Evolutionary conservation across 208 protist genomes (phyloP).

Genomic region (Acanthamoeba rhysodes): DNA sequence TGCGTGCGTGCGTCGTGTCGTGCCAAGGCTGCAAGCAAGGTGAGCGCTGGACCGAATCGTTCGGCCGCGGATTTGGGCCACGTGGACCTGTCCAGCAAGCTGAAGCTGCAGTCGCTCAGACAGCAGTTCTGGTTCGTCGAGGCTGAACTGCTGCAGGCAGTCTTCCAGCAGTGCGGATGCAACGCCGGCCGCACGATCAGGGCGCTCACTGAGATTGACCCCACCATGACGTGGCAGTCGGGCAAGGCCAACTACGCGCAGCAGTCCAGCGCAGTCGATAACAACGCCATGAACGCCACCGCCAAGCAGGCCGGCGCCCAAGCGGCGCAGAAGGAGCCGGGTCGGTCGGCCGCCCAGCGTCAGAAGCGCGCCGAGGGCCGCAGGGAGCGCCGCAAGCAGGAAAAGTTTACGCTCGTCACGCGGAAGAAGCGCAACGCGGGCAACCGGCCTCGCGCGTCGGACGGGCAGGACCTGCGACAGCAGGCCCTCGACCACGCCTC

Average conservation of each 20-base stretch:
- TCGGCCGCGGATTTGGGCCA: background rate
- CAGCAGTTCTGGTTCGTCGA: constrained; percentile 24
- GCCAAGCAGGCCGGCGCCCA: background rate
- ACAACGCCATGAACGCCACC: background rate
- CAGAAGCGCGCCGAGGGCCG: background rate
- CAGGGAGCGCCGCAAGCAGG: background rate
- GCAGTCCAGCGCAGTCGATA: background rate
- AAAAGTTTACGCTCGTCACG: constrained; percentile 16
- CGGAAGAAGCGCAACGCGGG: background rate
- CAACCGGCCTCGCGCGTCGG: background rate
- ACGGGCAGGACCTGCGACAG: background rate
- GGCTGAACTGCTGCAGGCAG: background rate
- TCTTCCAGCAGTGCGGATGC: constrained; percentile 2
- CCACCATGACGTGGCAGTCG: background rate
- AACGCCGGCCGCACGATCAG: constrained; percentile 11
- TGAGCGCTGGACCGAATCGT: too few species aligned
- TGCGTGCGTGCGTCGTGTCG: too few species aligned
- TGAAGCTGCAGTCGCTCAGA: background rate
- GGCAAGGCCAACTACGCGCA: background rate
- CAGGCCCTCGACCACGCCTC: background rate
- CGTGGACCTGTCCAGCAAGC: background rate
- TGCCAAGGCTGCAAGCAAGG: too few species aligned
- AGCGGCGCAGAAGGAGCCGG: background rate
- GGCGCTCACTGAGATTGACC: constrained; percentile 26
- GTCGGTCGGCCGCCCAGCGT: too few species aligned